phyloP scores from a whole-genome alignment of 169 alveolate genomes.

The Plasmodium vivax region DNA sequence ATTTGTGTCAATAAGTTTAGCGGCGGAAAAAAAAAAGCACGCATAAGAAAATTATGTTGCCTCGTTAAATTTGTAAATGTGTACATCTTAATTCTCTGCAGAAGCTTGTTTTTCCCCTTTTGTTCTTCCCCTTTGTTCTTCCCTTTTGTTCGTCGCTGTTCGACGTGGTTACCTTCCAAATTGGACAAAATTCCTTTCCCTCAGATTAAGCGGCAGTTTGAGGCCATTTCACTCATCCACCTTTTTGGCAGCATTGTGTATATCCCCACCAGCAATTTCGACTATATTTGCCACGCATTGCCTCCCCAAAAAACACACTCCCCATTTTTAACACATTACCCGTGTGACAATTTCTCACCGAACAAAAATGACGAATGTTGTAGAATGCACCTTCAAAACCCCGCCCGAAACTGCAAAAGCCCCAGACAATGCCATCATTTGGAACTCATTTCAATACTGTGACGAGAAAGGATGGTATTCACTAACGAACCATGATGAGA shows the following conservation, averaged over 20 bases:
- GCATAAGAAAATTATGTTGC: neutral
- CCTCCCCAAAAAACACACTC: neutral
- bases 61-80: neutral
- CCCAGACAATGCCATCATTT: slow-evolving; percentile 67
- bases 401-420: slow-evolving; percentile 60
- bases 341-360: neutral
- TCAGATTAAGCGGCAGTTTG: neutral
- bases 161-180: neutral
- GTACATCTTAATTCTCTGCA: slow-evolving; percentile 1
- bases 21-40: neutral
- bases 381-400: slow-evolving; percentile 68
- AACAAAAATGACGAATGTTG: slow-evolving; percentile 64
- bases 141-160: neutral
- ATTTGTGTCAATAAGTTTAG: neutral
- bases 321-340: neutral
- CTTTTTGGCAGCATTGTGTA: neutral
- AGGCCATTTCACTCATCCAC: neutral
- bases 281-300: neutral
- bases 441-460: slow-evolving; percentile 70
- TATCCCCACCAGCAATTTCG: neutral
- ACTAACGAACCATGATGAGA: slow-evolving; percentile 77
- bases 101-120: neutral
- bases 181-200: neutral
- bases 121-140: neutral
- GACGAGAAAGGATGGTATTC: slow-evolving; percentile 83